These are phyloP conservation scores for Fragaria iinumae DNA, from an alignment of 306 rosid genomes.

Conservation along the genomic window DNA sequence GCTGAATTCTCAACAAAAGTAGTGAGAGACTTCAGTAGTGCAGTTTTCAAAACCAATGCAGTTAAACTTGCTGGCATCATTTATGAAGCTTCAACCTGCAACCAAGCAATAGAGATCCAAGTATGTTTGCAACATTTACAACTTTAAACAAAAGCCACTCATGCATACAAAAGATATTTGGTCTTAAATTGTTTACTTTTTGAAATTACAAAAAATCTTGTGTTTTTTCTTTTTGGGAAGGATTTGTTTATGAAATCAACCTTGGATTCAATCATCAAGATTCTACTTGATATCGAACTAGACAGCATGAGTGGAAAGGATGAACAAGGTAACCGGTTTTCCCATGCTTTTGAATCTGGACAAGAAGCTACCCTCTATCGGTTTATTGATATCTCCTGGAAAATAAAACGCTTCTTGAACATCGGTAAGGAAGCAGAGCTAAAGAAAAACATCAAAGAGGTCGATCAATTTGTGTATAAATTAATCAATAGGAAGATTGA, in stretches of 20 bases:
- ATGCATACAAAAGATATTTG: too few species aligned
- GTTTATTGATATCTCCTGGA: slow-evolving; percentile 11
- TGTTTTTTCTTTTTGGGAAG: background rate
- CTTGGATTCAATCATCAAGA: slow-evolving; percentile 18
- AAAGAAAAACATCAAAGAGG: slow-evolving; percentile 3
- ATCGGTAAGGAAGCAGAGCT: slow-evolving; percentile 26
- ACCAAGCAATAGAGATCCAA: too few species aligned
- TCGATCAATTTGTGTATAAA: slow-evolving; percentile 12
- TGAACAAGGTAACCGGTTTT: slow-evolving; percentile 18
- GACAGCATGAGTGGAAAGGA: slow-evolving; percentile 16
- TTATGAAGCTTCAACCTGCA: too few species aligned
- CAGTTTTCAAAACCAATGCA: too few species aligned
- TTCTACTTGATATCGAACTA: slow-evolving; percentile 19
- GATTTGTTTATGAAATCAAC: slow-evolving; percentile 21
- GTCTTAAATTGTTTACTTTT: too few species aligned
- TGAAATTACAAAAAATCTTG: background rate
- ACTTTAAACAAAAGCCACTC: too few species aligned
- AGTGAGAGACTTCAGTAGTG: too few species aligned
- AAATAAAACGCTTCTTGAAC: slow-evolving; percentile 21
- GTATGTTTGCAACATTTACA: too few species aligned
- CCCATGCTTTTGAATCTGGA: slow-evolving; percentile 19
- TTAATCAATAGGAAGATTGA: slow-evolving; percentile 18
- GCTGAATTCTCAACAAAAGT: too few species aligned
- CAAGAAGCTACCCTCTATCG: background rate
- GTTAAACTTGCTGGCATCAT: too few species aligned